Base-by-base conservation (phyloP, 805 yeast species). In the Lipomyces lipofer region DNA sequence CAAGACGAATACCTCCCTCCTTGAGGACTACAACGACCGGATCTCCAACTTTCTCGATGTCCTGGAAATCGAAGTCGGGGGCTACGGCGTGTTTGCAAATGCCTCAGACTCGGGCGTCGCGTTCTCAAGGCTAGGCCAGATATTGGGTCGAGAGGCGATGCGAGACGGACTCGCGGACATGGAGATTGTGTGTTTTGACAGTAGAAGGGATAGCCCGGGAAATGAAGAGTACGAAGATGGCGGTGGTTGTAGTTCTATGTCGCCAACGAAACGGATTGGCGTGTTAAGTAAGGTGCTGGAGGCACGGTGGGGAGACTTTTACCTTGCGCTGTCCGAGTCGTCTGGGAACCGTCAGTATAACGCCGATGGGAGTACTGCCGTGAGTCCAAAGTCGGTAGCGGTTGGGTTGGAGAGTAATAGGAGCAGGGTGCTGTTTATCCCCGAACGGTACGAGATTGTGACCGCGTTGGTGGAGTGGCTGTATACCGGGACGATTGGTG, bases 281-380 rank as follows among this genome's bases (percentile, higher is more conserved):
- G 60, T 56, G 8, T 35, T 54, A 22, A 46, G 50, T 27, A 25
- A 38, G 15, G 27, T 56, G 10, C 47, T 56, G 27, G 45, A 44
- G 29, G 36, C 32, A 43, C 48, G 60, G 13, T 56, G 60, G 60
- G 60, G 60, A 4, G 51, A 39, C 32, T 48, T 29, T 27, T 56
- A 29, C 21, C 35, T 29, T 19, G 17, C 42, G 12, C 13, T 36
- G 22, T 36, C 25, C 13, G 40, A 21, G 25, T 42, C 47, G 13
- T 22, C 36, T 17, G 25, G 19, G 13, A 17, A 22, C 3, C 25
- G 15, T 25, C 45, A 42, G 19, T 17, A 12, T 25, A 28, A n/a
- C 22, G 24, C 35, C 29, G 21, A n/a, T 12, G 13, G 45, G 9
- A 19, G 29, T 17, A 15, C 21, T 36, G 38, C 32, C 4, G 47